phyloP scores from a whole-genome alignment of 2,329 filamentous ascomycete genomes.

The Penicillium sp. region DNA sequence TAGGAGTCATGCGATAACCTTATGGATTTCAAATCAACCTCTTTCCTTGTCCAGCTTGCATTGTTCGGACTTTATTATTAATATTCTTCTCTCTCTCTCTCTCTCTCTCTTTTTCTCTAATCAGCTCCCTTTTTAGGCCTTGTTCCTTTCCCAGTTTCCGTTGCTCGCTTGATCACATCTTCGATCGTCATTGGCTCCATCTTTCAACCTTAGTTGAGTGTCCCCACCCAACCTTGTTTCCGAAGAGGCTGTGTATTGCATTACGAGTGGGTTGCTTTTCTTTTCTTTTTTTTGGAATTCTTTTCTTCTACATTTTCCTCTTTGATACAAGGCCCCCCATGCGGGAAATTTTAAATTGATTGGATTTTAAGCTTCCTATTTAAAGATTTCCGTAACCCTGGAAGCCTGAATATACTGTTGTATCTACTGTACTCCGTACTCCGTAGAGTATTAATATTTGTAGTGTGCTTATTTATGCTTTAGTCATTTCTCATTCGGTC shows the following conservation, averaged over 20 bases:
- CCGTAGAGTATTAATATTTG: background rate
- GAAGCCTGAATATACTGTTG: constrained; percentile 1
- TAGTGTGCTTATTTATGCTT: background rate
- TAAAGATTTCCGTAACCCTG: constrained; percentile 1
- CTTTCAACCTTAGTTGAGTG: constrained; percentile 31
- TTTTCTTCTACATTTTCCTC: constrained; percentile 10
- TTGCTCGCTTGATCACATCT: constrained; percentile 19
- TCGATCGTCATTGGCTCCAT: constrained; percentile 29
- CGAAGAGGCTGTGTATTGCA: constrained; percentile 22
- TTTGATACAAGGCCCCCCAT: constrained; percentile 5
- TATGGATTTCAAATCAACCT: constrained; percentile 26
- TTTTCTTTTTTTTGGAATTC: no score
- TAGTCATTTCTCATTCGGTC: constrained; percentile 15
- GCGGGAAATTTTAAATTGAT: constrained; percentile 3
- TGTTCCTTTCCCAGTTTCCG: constrained; percentile 4
- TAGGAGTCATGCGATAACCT: constrained; percentile 18
- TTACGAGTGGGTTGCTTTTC: constrained; percentile 21
- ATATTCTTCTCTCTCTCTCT: constrained; percentile 16
- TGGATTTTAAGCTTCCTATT: constrained; percentile 6
- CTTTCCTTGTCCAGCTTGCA: constrained; percentile 10
- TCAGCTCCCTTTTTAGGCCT: constrained; percentile 8
- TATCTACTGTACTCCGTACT: background rate
- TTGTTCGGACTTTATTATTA: constrained; percentile 10
- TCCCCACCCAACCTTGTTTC: constrained; percentile 31
- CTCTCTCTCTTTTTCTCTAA: constrained; percentile 10